Evolutionary conservation across 208 protist species (phyloP), one percentile per base, ranked within the genome.

Genomic region (Crithidia sp.): DNA sequence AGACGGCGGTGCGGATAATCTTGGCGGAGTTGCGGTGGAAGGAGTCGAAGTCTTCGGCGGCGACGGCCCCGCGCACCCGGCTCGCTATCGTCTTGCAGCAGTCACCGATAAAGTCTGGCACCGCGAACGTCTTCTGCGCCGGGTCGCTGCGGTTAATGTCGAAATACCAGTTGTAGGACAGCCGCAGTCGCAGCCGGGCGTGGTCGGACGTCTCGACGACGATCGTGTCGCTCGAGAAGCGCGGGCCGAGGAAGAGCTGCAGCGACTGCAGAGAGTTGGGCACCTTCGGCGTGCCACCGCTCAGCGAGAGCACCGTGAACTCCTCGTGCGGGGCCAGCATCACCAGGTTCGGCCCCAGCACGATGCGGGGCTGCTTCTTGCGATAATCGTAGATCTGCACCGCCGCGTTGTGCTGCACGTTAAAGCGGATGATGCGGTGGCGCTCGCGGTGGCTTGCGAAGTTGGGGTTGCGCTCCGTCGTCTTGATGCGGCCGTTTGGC

Each of bases 161-260:
- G 64, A 99, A 98, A 56, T 97, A 67, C 98, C 98, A 99, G 84
- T 99, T 99, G 87, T 99, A 99, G 44, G 95, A 96, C 0, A 99
- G 83, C 28, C 96, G 88, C 36, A 99, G 82, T 37, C 83, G 77
- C 28, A 99, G 87, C 36, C 97, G 86, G 10, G 98, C 96, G 84
- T 99, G 98, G 74, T 99, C 98, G 43, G 88, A 89, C 0, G 98
- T 99, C 87, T 99, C 98, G 7, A 99, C 97, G 37, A 89, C 83
- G 79, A 99, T 84, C 7, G 84, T 84, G 84, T 99, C 98, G 47
- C 86, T 97, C 43, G 96, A 98, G 71, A 98, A 99, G 76, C 95
- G 92, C 41, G 98, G 98, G 16, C 98, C 98, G 8, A 99, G 86
- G 54, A 95, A 95, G 19, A 99, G 91, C 62, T 95, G 86, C 4